Base-by-base conservation (phyloP, 805 yeast species). In the Nakazawaea wickerhamii region DNA sequence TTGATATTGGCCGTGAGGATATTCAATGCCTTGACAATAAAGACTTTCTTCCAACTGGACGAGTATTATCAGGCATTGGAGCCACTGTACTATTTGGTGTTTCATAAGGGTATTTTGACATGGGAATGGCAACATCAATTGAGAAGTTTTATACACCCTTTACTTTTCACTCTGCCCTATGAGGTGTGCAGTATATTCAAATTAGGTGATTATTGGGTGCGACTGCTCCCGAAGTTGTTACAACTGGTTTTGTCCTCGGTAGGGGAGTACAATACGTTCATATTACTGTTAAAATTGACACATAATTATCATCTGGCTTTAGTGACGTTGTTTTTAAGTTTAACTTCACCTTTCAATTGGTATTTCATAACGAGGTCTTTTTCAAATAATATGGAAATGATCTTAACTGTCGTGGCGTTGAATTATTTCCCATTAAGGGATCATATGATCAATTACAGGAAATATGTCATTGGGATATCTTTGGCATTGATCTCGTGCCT, bases 21-120 rank as follows among this genome's bases (percentile, higher is more conserved):
- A 10, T 20, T 75, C 52, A 88, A 89, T 59, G 76, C 95, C 0
- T 55, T 84, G 19, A 58, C 79, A 1, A 74, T 77, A 4, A 57
- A 57, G 43, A 88, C 98, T 0, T 93, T 79, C 57, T 93, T 93
- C 63, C 99, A 93, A 59, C 91, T 99, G 0, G 99, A 93, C 60
- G 99, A 93, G 61, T 93, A 72, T 62, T 93, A 82, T 79, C 99
- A 93, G 61, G 70, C 90, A 0, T 64, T 93, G 40, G 99, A 93
- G 55, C 96, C 96, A 0, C 99, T 98, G 0, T 96, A 89, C 59
- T 44, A 55, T 4, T 64, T 71, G 28, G 82, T 83, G 0, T 88
- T 70, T 58, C 90, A 93, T 2, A 82, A 81, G 48, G 99, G 99
- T 0, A 76, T 77, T 51, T 57, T 79, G 28, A 88, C 98, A 0